Evolutionary conservation across 2,329 filamentous ascomycete species (phyloP), one percentile per base, ranked within the genome.

Genomic region (Pseudogymnoascus sp.): DNA sequence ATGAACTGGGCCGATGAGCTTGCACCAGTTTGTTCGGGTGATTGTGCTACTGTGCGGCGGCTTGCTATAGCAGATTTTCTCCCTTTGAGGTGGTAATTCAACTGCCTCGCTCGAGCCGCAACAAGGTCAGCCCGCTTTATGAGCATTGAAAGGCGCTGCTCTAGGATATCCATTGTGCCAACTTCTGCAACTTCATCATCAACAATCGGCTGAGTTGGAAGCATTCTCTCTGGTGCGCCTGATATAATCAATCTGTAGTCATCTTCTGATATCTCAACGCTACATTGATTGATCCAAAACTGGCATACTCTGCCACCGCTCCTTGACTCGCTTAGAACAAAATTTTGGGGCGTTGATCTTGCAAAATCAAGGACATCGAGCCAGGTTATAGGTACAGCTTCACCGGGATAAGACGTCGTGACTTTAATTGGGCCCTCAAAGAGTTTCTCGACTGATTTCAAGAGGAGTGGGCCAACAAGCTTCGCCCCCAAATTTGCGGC

Each of bases 111-210:
- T 67, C 86, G 80, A 56, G 85, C 86, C 66, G 87, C 87, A 11
- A 89, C 86, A 81, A 75, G 88, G 72, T 96, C 91, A 3, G 91
- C 91, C 71, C 88, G 86, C 72, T 91, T 90, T 68, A 90, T 91
- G 46, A 96, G 83, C 67, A 89, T 83, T 38, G 86, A 84, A 37
- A 96, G 78, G 66, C 91, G 88, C 73, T 88, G 86, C 75, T 96
- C 90, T 28, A 96, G 75, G 60, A 96, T 93, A 69, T 95, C 90
- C 69, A 96, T 78, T 0, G 91, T 93, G 11, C 87, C 90, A 38
- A 96, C 76, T 73, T 96, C 91, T 67, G 91, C 91, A 72, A 88
- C 86, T 75, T 96, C 92, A 71, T 96, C 91, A 72, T 96, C 91
- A 64, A 89, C 85, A 59, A 95, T 87, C 0, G 91, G 90, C 66